These are phyloP conservation scores for Heterobasidion occidentale DNA, from an alignment of 1,284 basidiomycete genomes.

Conservation along the genomic window DNA sequence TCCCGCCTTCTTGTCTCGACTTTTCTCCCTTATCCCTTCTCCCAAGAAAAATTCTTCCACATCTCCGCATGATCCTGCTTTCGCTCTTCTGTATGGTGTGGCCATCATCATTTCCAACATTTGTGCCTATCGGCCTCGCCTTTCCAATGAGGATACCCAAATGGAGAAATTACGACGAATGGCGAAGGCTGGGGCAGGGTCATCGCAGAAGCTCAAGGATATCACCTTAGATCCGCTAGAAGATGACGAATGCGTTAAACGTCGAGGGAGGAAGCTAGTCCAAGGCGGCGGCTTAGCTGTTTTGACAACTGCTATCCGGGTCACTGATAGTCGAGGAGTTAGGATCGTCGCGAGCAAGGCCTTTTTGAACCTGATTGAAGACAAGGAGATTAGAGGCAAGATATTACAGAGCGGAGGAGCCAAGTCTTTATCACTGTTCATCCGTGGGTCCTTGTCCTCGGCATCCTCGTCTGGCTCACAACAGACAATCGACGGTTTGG, in stretches of 20 bases:
- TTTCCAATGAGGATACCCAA: slow-evolving; percentile 76
- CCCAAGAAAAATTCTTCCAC: slow-evolving; percentile 28
- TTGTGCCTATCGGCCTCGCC: slow-evolving; percentile 56
- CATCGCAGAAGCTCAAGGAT: slow-evolving; percentile 23
- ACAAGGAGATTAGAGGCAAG: slow-evolving; percentile 67
- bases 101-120: slow-evolving; percentile 71
- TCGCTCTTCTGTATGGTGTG: slow-evolving; percentile 68
- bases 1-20: slow-evolving; percentile 44
- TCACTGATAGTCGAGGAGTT: slow-evolving; percentile 49
- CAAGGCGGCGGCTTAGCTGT: slow-evolving; percentile 56
- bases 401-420: slow-evolving; percentile 82
- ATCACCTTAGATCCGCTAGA: slow-evolving; percentile 33
- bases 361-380: slow-evolving; percentile 69
- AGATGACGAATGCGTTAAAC: slow-evolving; percentile 55
- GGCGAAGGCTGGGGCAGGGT: slow-evolving; percentile 37
- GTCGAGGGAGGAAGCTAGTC: slow-evolving; percentile 49
- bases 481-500: slow-evolving; percentile 22
- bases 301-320: slow-evolving; percentile 47
- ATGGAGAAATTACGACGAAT: slow-evolving; percentile 70
- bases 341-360: slow-evolving; percentile 44
- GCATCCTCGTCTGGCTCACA: slow-evolving; percentile 15
- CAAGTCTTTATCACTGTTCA: slow-evolving; percentile 62
- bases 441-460: slow-evolving; percentile 29
- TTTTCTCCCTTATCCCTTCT: slow-evolving; percentile 54
- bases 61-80: slow-evolving; percentile 24